Percentiles rank a stretch among this genome's conserved stretches.
phyloP scores from a whole-genome alignment of 208 protist genomes.

The Trypanosoma theileri region DNA sequence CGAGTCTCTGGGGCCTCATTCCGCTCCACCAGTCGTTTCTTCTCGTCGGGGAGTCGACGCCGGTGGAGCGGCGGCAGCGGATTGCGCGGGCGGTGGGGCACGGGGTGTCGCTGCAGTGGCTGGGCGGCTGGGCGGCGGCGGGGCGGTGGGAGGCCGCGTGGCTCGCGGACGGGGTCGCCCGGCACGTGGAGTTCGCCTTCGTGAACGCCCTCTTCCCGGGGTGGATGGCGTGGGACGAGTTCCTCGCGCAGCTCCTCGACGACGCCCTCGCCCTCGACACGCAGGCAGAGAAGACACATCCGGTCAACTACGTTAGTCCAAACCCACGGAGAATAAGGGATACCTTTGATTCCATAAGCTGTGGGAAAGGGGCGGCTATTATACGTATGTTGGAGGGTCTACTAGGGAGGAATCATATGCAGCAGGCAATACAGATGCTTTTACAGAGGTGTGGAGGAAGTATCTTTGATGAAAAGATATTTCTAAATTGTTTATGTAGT shows the following conservation, averaged over 20 bases:
- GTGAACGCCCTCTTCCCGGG: conserved; percentile 67
- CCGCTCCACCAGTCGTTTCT: conserved; percentile 74
- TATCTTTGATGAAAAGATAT: conserved; percentile 37
- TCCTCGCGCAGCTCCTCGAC: conserved; percentile 44
- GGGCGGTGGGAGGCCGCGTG: conserved; percentile 95
- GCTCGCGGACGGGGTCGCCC: conserved; percentile 98
- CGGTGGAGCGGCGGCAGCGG: conserved; percentile 62
- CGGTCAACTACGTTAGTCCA: conserved; percentile 42
- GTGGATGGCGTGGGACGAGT: conserved; percentile 84
- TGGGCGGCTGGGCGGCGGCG: conserved; percentile 94
- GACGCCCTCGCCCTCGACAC: conserved; percentile 43
- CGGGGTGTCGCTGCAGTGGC: conserved; percentile 95
- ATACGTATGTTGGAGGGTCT: conserved; percentile 75
- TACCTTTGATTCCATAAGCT: conserved; percentile 67
- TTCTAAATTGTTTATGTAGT: conserved; percentile 42
- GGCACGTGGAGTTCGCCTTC: conserved; percentile 91
- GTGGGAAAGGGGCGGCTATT: conserved; percentile 77
- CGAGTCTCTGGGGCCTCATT: conserved; percentile 93
- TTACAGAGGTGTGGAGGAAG: conserved; percentile 34
- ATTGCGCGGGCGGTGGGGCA: conserved; percentile 92
- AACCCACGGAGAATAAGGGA: conserved; percentile 38
- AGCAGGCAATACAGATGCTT: conserved; percentile 33
- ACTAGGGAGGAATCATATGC: conserved; percentile 35
- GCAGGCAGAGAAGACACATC: conserved; percentile 36
- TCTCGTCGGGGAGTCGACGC: conserved; percentile 51